These are phyloP conservation scores for Linum usitatissimum DNA, from an alignment of 345 rosid species.

Conservation along the genomic window DNA sequence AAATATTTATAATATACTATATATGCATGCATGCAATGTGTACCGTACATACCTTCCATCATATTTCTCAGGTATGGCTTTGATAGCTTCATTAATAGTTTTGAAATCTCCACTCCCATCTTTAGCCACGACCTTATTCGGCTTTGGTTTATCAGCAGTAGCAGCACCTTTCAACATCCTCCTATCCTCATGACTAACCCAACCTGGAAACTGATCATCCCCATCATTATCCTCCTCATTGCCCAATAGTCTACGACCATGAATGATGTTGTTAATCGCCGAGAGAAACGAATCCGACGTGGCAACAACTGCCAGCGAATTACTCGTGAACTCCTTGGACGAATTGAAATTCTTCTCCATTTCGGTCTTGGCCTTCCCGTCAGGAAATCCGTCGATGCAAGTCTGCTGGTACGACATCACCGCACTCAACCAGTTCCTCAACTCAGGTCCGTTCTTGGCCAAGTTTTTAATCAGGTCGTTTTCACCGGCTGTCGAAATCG, in stretches of 20 bases:
- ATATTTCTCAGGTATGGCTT: constrained; percentile 43
- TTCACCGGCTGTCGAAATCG: constrained; percentile 18
- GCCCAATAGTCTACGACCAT: constrained; percentile 13
- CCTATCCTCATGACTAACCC: constrained; percentile 46
- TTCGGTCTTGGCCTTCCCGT: constrained; percentile 44
- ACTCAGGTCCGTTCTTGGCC: constrained; percentile 19
- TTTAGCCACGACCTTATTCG: constrained; percentile 60
- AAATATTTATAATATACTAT: no score
- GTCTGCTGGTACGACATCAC: constrained; percentile 70
- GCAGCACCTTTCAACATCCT: constrained; percentile 36
- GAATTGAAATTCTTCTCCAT: constrained; percentile 34
- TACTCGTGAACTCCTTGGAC: constrained; percentile 50
- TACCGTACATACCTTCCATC: constrained; percentile 31
- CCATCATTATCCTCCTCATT: not conserved
- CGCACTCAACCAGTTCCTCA: constrained; percentile 70
- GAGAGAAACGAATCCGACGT: constrained; percentile 6
- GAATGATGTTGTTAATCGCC: not conserved
- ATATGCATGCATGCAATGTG: no score
- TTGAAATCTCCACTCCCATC: constrained; percentile 73
- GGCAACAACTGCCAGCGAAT: constrained; percentile 53
- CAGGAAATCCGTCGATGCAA: constrained; percentile 73
- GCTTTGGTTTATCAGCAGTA: constrained; percentile 23
- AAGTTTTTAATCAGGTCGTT: constrained; percentile 16
- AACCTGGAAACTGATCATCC: constrained; percentile 34
- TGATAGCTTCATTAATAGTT: constrained; percentile 52